These are phyloP conservation scores for Tuber microsphaerosporum DNA, from an alignment of 495 filamentous ascomycete genomes.

Conservation along the genomic window DNA sequence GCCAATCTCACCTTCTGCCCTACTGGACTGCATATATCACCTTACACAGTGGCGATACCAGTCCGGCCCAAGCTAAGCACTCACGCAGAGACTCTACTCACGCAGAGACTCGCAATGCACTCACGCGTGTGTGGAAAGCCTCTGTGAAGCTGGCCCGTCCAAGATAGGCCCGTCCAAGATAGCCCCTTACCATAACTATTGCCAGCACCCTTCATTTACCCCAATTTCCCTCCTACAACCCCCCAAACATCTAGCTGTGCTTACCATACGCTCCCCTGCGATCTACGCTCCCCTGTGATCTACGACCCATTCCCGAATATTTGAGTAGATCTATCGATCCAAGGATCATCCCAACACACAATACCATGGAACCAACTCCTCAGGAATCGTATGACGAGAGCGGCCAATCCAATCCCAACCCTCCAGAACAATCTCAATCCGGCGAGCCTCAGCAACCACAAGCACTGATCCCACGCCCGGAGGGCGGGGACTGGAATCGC, in stretches of 20 bases:
- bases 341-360: neutral
- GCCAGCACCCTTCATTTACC: slow-evolving; percentile 1
- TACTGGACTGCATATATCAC: neutral
- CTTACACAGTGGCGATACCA: neutral
- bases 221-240: neutral
- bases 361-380: neutral
- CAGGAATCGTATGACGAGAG: neutral
- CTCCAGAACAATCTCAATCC: neutral
- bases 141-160: neutral
- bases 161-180: neutral
- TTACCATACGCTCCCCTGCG: neutral
- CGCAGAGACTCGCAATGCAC: neutral
- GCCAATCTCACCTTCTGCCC: slow-evolving; percentile 1
- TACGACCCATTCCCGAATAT: neutral
- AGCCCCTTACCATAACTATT: neutral
- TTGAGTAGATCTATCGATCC: neutral
- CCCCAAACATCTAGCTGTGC: neutral
- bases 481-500: neutral
- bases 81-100: neutral
- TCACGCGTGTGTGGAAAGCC: neutral
- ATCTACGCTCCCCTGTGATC: neutral
- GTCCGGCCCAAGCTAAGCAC: neutral
- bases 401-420: neutral
- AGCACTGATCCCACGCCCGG: neutral
- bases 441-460: neutral